These are phyloP conservation scores for Thielaviopsis ethacetica DNA, from an alignment of 2,329 filamentous ascomycete genomes.

Conservation along the genomic window DNA sequence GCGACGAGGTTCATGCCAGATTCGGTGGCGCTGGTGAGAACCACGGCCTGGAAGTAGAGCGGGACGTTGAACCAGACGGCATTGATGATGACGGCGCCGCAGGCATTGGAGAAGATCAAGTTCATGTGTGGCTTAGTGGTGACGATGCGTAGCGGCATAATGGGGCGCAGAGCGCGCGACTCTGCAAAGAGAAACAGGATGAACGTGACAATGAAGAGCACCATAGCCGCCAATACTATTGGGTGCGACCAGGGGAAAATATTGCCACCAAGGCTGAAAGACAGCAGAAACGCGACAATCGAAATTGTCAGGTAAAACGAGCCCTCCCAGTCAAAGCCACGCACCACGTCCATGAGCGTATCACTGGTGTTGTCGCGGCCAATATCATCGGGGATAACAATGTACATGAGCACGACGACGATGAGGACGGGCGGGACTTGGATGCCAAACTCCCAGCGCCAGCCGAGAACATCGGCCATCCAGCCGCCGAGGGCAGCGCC, in stretches of 20 bases:
- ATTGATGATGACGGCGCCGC: constrained; percentile 35
- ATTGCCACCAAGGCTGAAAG: constrained; percentile 48
- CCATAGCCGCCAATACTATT: constrained; percentile 35
- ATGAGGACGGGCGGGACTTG: constrained; percentile 37
- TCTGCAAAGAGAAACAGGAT: constrained; percentile 37
- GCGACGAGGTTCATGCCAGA: constrained; percentile 58
- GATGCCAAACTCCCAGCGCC: constrained; percentile 55
- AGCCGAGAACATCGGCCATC: constrained; percentile 54
- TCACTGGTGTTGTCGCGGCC: constrained; percentile 30
- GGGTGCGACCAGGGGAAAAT: constrained; percentile 45
- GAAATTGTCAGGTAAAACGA: constrained; percentile 35
- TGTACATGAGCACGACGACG: constrained; percentile 27
- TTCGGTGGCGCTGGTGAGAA: constrained; percentile 49
- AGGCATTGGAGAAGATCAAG: constrained; percentile 38
- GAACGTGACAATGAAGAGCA: constrained; percentile 29
- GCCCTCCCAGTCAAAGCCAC: constrained; percentile 39
- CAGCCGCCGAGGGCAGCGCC: constrained; percentile 55
- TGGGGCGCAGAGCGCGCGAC: constrained; percentile 31
- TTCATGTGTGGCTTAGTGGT: constrained; percentile 29
- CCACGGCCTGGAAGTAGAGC: constrained; percentile 61
- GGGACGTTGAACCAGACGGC: constrained; percentile 48
- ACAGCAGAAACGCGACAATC: constrained; percentile 41
- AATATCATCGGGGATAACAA: constrained; percentile 35
- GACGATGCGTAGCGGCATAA: constrained; percentile 43
- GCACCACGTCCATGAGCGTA: constrained; percentile 30